These are phyloP conservation scores for Macrolepiota fuliginosa DNA, from an alignment of 768 basidiomycete species.

Conservation along the genomic window DNA sequence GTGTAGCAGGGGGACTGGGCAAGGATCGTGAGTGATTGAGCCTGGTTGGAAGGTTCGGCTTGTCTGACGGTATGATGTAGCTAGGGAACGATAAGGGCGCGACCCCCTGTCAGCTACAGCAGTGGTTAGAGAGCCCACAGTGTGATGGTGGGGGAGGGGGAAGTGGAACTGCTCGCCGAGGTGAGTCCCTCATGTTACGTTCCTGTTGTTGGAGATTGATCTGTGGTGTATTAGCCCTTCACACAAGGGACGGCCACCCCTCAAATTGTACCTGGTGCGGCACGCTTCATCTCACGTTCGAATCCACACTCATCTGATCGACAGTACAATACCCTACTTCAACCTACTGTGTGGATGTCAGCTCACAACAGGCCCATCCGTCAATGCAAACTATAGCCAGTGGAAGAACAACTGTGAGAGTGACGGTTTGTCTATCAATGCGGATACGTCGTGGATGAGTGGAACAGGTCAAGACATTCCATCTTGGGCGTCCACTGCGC, in stretches of 20 bases:
- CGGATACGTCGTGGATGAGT: background rate
- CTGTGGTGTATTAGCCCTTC: background rate
- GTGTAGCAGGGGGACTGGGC: background rate
- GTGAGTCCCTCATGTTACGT: background rate
- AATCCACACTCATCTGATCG: background rate
- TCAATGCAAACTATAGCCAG: background rate
- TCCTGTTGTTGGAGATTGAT: background rate
- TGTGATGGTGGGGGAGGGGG: background rate
- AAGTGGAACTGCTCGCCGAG: background rate
- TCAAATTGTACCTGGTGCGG: slow-evolving; percentile 3
- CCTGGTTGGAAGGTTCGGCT: background rate
- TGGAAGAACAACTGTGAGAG: background rate
- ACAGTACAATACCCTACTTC: slow-evolving; percentile 2
- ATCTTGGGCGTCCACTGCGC: background rate
- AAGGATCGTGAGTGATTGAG: background rate
- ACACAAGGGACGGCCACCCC: background rate
- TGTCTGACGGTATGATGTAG: background rate
- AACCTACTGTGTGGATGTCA: slow-evolving; percentile 7
- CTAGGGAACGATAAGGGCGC: background rate
- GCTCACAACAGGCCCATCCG: background rate
- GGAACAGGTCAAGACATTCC: background rate
- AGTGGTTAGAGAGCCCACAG: background rate
- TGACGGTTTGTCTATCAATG: background rate
- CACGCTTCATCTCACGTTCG: background rate
- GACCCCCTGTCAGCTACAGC: background rate